Conservation (phyloP, 2,329 filamentous ascomycete species). For the Trichoderma endophyticum region DNA sequence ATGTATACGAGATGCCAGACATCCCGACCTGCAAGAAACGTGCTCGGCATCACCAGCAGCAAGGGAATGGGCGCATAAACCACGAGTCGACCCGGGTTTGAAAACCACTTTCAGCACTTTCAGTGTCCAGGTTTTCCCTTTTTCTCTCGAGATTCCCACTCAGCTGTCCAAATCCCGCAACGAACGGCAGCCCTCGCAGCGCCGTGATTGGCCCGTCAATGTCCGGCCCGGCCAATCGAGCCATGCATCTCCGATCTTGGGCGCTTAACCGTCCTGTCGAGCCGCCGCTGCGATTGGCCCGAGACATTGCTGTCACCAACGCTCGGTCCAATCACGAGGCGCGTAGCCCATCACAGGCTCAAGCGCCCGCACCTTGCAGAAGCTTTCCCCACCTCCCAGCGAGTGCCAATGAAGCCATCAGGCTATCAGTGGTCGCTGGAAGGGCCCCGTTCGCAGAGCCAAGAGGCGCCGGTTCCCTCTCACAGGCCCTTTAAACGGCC, state of each 20-base stretch:
- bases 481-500: not conserved
- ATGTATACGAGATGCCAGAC: not conserved
- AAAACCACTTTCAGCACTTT: not conserved
- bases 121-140: not conserved
- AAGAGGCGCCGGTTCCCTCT: conserved; percentile 7
- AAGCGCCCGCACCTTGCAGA: conserved; percentile 17
- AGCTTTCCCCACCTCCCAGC: conserved; percentile 6
- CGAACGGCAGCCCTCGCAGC: not conserved
- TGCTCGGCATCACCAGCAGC: not conserved
- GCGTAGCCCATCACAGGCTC: not conserved
- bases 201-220: conserved; percentile 28
- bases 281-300: conserved; percentile 28
- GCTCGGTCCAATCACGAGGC: conserved; percentile 4
- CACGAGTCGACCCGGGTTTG: not conserved
- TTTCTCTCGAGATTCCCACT: not conserved
- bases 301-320: not conserved
- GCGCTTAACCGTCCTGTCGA: conserved; percentile 31
- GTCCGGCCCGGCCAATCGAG: conserved; percentile 28
- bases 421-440: not conserved
- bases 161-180: not conserved
- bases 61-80: not conserved
- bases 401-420: not conserved
- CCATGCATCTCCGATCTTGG: conserved; percentile 25
- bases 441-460: not conserved
- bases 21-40: not conserved